Conservation (phyloP, 805 yeast genomes). For the Metschnikowia kunwiensis region DNA sequence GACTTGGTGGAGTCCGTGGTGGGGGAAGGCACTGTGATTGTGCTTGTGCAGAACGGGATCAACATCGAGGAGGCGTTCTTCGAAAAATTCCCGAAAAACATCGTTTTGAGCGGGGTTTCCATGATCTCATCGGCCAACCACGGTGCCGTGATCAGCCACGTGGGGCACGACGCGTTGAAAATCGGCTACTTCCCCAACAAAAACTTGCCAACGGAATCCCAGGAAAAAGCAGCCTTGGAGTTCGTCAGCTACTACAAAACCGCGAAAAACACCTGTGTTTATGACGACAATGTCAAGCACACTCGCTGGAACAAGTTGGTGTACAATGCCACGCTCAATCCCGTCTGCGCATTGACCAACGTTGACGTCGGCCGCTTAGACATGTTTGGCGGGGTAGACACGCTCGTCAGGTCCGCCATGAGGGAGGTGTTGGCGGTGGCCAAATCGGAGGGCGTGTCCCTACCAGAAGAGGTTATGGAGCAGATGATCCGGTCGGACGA, state of each 20-base stretch:
- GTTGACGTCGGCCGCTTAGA: slow-evolving; percentile 54
- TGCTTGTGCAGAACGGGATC: slow-evolving; percentile 41
- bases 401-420: slow-evolving; percentile 21
- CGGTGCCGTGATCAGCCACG: slow-evolving; percentile 26
- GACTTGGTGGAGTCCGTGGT: slow-evolving; percentile 52
- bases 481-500: slow-evolving; percentile 23
- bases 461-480: slow-evolving; percentile 21
- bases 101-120: slow-evolving; percentile 36
- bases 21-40: slow-evolving; percentile 23
- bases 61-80: slow-evolving; percentile 35
- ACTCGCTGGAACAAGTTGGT: slow-evolving; percentile 66
- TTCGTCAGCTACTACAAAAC: slow-evolving; percentile 47
- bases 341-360: slow-evolving; percentile 56
- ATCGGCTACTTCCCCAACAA: slow-evolving; percentile 34
- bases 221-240: slow-evolving; percentile 35
- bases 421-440: slow-evolving; percentile 23
- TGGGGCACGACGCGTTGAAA: slow-evolving; percentile 23
- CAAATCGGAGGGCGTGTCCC: slow-evolving; percentile 24
- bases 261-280: slow-evolving; percentile 38
- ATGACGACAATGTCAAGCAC: slow-evolving; percentile 45
- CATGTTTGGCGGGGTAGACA: slow-evolving; percentile 20
- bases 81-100: slow-evolving; percentile 30
- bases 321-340: slow-evolving; percentile 66
- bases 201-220: slow-evolving; percentile 27
- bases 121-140: slow-evolving; percentile 34